Conservation (phyloP, 805 yeast genomes). For the Metschnikowia drakensbergensis region DNA sequence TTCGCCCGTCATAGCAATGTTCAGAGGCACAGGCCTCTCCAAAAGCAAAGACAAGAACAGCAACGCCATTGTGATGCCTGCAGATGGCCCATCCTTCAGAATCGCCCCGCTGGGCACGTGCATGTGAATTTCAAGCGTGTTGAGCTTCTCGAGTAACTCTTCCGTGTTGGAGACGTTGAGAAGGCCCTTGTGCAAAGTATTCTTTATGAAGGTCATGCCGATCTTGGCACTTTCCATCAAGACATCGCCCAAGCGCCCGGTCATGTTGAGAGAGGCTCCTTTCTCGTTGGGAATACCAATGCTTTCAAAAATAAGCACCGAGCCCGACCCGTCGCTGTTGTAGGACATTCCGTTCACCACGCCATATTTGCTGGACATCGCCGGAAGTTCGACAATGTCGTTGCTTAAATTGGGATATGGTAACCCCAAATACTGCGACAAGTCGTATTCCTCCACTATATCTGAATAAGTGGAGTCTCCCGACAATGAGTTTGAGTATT, state of each 20-base stretch:
- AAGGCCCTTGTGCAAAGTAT: conserved; percentile 40
- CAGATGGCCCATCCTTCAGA: conserved; percentile 48
- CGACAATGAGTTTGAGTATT: conserved; percentile 40
- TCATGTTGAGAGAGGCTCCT: conserved; percentile 48
- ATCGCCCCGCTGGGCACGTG: conserved; percentile 50
- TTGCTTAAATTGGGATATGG: conserved; percentile 43
- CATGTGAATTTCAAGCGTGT: conserved; percentile 52
- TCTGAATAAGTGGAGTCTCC: conserved; percentile 29
- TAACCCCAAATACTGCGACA: conserved; percentile 67
- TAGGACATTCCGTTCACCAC: conserved; percentile 86
- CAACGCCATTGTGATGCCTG: conserved; percentile 49
- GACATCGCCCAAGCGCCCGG: conserved; percentile 82
- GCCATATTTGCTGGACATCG: conserved; percentile 55
- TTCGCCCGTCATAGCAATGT: conserved; percentile 84
- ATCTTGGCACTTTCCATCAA: conserved; percentile 78
- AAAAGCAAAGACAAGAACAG: conserved; percentile 43
- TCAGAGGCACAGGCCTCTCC: conserved; percentile 41
- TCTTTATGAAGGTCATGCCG: conserved; percentile 68
- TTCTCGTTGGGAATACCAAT: conserved; percentile 53
- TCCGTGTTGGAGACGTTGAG: conserved; percentile 30
- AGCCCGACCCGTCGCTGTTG: conserved; percentile 83
- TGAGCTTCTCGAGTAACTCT: conserved; percentile 40
- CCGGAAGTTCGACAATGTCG: conserved; percentile 38
- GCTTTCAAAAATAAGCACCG: conserved; percentile 74
- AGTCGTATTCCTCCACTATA: conserved; percentile 47